phyloP scores from a whole-genome alignment of 208 protist genomes.

The Trypanosoma cruzi region DNA sequence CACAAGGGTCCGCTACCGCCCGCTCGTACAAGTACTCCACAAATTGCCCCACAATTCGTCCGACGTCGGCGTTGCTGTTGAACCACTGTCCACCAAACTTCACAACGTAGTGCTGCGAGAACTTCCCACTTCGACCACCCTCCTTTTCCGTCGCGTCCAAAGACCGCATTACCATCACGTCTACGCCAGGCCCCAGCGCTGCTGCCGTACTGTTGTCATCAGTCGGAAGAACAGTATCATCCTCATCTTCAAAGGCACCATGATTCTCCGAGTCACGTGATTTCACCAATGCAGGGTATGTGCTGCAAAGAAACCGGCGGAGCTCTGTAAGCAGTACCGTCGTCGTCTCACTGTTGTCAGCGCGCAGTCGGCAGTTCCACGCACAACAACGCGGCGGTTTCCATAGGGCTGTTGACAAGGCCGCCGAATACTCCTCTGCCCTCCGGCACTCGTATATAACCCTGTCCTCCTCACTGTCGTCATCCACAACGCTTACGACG shows the following conservation, averaged over 20 bases:
- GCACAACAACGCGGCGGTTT: constrained; percentile 38
- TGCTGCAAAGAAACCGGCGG: constrained; percentile 35
- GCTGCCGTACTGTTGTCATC: neutral
- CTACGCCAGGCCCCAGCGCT: constrained; percentile 7
- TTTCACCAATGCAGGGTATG: constrained; percentile 26
- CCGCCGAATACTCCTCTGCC: neutral
- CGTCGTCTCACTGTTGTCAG: constrained; percentile 44
- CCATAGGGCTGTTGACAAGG: constrained; percentile 27
- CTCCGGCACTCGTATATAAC: constrained; percentile 7
- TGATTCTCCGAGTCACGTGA: neutral
- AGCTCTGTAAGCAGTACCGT: constrained; percentile 50
- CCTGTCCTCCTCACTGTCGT: constrained; percentile 28
- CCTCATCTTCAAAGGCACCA: neutral
- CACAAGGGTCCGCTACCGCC: constrained; percentile 5
- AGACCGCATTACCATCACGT: constrained; percentile 62
- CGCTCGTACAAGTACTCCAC: constrained; percentile 47
- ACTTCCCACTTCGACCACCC: constrained; percentile 39
- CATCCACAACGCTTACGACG: constrained; percentile 10
- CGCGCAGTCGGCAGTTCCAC: constrained; percentile 44
- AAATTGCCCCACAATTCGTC: constrained; percentile 64
- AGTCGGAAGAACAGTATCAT: neutral
- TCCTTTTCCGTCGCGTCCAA: neutral
- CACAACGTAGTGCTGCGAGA: constrained; percentile 86
- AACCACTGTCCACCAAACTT: constrained; percentile 57
- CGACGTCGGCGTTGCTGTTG: constrained; percentile 43